These are phyloP conservation scores for Physaria fendleri DNA, from an alignment of 345 rosid genomes.

Conservation along the genomic window DNA sequence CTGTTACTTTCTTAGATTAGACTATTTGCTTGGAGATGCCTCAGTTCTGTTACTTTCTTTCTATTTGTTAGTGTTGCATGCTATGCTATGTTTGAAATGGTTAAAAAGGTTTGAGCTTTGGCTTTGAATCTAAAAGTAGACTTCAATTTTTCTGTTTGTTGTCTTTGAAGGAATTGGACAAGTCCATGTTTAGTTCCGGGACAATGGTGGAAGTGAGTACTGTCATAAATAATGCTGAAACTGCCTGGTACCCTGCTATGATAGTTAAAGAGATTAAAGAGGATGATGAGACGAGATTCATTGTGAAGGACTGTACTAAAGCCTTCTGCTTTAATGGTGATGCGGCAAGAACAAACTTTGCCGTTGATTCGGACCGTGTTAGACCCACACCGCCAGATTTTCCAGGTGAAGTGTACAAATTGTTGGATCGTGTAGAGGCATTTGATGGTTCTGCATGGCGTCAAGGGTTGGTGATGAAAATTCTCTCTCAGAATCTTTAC, in stretches of 20 bases:
- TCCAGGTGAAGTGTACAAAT: conserved; percentile 29
- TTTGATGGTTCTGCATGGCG: conserved; percentile 37
- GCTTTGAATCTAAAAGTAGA: background rate
- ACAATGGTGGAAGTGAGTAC: conserved; percentile 42
- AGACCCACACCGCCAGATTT: conserved; percentile 46
- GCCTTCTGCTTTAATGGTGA: conserved; percentile 24
- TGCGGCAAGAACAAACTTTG: conserved; percentile 5
- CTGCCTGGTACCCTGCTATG: conserved; percentile 48
- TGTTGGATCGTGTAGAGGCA: conserved; percentile 52
- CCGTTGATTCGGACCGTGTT: conserved; percentile 30
- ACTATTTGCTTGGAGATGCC: too few species aligned
- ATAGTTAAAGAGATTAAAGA: conserved; percentile 43
- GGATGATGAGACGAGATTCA: conserved; percentile 19
- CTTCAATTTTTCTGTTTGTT: background rate
- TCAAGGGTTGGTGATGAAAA: conserved; percentile 40
- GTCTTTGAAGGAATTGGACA: conserved; percentile 36
- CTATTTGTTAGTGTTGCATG: too few species aligned
- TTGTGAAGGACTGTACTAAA: conserved; percentile 34
- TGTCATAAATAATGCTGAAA: conserved; percentile 26
- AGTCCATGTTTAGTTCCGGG: conserved; percentile 48
- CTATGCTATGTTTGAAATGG: background rate
- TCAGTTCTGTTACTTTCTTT: too few species aligned
- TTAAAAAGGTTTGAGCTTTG: background rate
- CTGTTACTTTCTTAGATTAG: too few species aligned
- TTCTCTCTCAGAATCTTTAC: conserved; percentile 39